Conservation (phyloP, 495 filamentous ascomycete genomes). For the Penicillium odoratum region DNA sequence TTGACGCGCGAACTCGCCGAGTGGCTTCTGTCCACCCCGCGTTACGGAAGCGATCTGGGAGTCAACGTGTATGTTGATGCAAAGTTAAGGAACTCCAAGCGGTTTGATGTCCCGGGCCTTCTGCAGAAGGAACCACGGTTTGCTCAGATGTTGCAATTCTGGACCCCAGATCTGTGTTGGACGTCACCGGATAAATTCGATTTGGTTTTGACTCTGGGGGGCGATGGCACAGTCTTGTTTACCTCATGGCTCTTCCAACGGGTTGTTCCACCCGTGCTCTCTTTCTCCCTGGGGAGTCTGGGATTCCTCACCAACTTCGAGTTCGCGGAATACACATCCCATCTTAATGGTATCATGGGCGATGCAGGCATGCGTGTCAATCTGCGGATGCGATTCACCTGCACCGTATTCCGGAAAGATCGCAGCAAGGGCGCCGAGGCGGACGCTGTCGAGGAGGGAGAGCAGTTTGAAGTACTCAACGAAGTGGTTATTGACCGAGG, state of each 20-base stretch:
- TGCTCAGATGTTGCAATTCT: constrained; percentile 80
- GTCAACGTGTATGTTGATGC: constrained; percentile 95
- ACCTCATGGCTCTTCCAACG: constrained; percentile 94
- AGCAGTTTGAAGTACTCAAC: constrained; percentile 94
- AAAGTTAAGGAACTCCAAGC: constrained; percentile 79
- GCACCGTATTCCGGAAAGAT: constrained; percentile 76
- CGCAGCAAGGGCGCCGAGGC: constrained; percentile 44
- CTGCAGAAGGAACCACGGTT: constrained; percentile 69
- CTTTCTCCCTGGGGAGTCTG: constrained; percentile 83
- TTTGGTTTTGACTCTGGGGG: constrained; percentile 86
- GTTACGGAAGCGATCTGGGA: constrained; percentile 76
- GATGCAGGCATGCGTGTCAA: constrained; percentile 93
- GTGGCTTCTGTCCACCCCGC: constrained; percentile 82
- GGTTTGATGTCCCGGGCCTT: constrained; percentile 77
- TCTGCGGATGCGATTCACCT: constrained; percentile 96
- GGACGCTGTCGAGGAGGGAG: constrained; percentile 65
- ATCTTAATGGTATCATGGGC: constrained; percentile 83
- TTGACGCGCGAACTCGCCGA: constrained; percentile 81
- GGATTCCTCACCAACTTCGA: constrained; percentile 94
- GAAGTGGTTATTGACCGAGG: constrained; percentile 97
- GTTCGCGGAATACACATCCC: constrained; percentile 76
- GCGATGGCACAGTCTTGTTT: constrained; percentile 89
- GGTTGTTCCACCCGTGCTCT: constrained; percentile 85
- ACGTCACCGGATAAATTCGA: constrained; percentile 87
- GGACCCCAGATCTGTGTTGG: constrained; percentile 94